phyloP scores from a whole-genome alignment of 192 early-diverging fungal species.

The Linderina pennispora region DNA sequence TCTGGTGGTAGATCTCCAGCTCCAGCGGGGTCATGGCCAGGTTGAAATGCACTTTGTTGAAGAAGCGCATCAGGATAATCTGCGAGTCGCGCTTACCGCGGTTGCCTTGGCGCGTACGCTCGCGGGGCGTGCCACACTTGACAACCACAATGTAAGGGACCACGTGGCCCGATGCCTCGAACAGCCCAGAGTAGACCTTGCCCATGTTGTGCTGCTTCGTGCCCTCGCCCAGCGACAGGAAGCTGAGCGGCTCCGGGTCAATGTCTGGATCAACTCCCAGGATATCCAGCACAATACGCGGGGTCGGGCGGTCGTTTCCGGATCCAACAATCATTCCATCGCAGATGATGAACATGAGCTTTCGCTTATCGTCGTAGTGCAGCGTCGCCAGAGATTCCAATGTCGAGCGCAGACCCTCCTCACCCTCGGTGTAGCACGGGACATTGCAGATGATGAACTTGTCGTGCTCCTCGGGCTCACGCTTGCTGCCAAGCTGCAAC shows the following conservation, averaged over 20 bases:
- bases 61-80: slow-evolving; percentile 95
- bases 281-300: slow-evolving; percentile 93
- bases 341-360: slow-evolving; percentile 89
- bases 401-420: slow-evolving; percentile 83
- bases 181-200: slow-evolving; percentile 96
- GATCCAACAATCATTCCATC: slow-evolving; percentile 96
- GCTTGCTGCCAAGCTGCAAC: slow-evolving; percentile 68
- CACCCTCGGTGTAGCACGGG: slow-evolving; percentile 96
- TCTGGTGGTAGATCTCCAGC: slow-evolving; percentile 97
- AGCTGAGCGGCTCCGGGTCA: slow-evolving; percentile 79
- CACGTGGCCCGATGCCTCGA: slow-evolving; percentile 81
- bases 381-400: slow-evolving; percentile 85
- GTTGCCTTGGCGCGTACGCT: slow-evolving; percentile 88
- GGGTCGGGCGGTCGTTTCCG: slow-evolving; percentile 94
- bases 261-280: slow-evolving; percentile 85
- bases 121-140: slow-evolving; percentile 82
- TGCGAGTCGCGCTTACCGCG: slow-evolving; percentile 99
- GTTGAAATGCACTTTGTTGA: slow-evolving; percentile 94
- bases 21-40: slow-evolving; percentile 90
- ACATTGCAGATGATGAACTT: slow-evolving; percentile 91
- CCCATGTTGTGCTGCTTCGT: slow-evolving; percentile 89
- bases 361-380: slow-evolving; percentile 96
- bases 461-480: slow-evolving; percentile 79
- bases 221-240: slow-evolving; percentile 83
- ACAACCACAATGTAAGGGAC: slow-evolving; percentile 95